Conservation (phyloP, 2,329 filamentous ascomycete genomes). For the Tolypocladium guangdongense region DNA sequence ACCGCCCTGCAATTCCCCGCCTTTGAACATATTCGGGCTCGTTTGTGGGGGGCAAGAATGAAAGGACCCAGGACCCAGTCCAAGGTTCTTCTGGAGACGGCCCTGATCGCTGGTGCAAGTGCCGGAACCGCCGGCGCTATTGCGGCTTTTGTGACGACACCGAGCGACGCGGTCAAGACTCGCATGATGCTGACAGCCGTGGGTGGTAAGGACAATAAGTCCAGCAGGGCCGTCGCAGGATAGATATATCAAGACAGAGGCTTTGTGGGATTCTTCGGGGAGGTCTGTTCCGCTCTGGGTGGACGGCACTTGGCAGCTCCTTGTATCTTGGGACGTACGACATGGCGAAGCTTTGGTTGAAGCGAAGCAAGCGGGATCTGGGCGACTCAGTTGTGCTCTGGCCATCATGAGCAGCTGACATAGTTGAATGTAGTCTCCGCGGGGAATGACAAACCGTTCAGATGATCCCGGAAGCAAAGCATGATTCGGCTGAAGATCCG, state of each 20-base stretch:
- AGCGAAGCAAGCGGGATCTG: constrained; percentile 26
- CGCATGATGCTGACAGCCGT: constrained; percentile 68
- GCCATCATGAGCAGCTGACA: not conserved
- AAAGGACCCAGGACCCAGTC: constrained; percentile 13
- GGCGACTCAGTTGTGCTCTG: constrained; percentile 23
- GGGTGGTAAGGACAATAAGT: constrained; percentile 17
- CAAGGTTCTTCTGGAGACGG: constrained; percentile 49
- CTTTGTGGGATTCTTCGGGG: constrained; percentile 63
- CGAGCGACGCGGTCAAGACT: constrained; percentile 83
- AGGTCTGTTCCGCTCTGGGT: constrained; percentile 58
- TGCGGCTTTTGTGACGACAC: constrained; percentile 74
- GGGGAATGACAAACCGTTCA: not conserved
- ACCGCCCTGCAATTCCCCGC: constrained; percentile 83
- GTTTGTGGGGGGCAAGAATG: constrained; percentile 31
- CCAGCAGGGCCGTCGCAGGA: constrained; percentile 43
- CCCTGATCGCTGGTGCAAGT: constrained; percentile 58
- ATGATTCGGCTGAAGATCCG: not conserved
- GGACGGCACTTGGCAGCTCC: constrained; percentile 75
- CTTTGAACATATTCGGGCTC: constrained; percentile 59
- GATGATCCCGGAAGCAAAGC: not conserved
- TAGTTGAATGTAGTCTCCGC: not conserved
- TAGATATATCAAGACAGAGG: constrained; percentile 59
- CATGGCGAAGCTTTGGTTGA: constrained; percentile 57
- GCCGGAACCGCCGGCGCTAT: constrained; percentile 65
- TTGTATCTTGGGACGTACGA: constrained; percentile 84